A percentile compares a stretch with the other conserved stretches of the same genome.
Conservation (phyloP, 257 asterid species). For the Solanum raphanifolium region DNA sequence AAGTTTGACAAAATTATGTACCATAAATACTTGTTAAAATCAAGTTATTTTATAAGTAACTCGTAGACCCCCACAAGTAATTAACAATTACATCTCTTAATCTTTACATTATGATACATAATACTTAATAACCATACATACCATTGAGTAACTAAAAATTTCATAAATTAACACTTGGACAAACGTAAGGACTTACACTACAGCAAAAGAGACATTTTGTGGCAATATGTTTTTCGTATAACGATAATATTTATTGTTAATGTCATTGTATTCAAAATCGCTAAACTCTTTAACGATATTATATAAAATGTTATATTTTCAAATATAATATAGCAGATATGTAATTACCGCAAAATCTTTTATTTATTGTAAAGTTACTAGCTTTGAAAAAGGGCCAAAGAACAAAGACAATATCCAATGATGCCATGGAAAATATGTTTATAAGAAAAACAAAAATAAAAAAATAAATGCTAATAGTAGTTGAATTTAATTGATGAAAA, state of each 20-base stretch:
- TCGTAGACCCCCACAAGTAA: background rate
- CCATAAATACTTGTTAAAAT: background rate
- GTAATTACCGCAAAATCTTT: no score
- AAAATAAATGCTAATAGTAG: background rate
- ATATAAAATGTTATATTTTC: no score
- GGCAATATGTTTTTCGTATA: rapidly evolving
- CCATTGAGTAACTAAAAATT: background rate
- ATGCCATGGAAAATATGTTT: background rate
- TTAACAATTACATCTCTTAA: background rate
- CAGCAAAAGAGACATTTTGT: no score
- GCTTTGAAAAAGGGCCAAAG: background rate
- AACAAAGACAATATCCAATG: background rate
- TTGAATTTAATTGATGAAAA: background rate
- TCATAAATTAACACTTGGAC: background rate
- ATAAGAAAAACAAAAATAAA: background rate
- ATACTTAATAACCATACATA: background rate
- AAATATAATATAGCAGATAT: no score
- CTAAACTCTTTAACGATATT: rapidly evolving
- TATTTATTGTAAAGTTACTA: no score
- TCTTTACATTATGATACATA: background rate
- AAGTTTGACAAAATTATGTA: background rate
- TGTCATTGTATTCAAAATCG: rapidly evolving
- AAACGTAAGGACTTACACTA: background rate
- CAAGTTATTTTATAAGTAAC: background rate
- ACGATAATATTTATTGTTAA: no score